Percentiles rank a stretch among this genome's conserved stretches.
These are phyloP conservation scores for Marchantia polymorpha DNA, from an alignment of 225 moss, liverwort and hornwort genomes.

Conservation along the genomic window DNA sequence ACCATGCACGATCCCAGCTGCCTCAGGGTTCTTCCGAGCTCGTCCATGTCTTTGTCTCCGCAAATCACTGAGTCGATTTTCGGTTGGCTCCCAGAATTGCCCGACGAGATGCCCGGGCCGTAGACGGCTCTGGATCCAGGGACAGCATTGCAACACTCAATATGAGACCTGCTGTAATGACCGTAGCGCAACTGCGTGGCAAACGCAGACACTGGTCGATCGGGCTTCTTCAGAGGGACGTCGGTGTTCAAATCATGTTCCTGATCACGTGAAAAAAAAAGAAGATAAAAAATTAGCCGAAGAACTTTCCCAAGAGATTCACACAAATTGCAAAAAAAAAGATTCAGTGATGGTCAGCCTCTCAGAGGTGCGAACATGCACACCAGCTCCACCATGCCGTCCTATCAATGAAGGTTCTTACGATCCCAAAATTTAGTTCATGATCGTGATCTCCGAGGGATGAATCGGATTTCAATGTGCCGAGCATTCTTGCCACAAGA, in stretches of 20 bases:
- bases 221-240: slow-evolving; percentile 65
- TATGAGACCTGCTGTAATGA: not conserved
- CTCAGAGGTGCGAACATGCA: too few relatives aligned
- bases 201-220: slow-evolving; percentile 79
- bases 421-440: too few relatives aligned
- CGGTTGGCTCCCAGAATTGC: not conserved
- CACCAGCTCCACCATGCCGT: too few relatives aligned
- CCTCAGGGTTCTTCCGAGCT: slow-evolving; percentile 52
- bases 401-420: too few relatives aligned
- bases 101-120: not conserved
- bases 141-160: slow-evolving; percentile 26
- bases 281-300: too few relatives aligned
- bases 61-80: not conserved
- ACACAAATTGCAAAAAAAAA: too few relatives aligned
- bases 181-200: slow-evolving; percentile 64
- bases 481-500: not conserved
- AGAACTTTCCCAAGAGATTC: too few relatives aligned
- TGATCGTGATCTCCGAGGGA: not conserved
- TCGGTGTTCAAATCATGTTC: slow-evolving; percentile 72
- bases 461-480: not conserved
- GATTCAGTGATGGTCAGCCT: too few relatives aligned
- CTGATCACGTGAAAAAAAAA: slow-evolving; percentile 32
- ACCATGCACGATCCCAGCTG: slow-evolving; percentile 75
- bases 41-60: slow-evolving; percentile 25
- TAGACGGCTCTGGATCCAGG: not conserved